These are phyloP conservation scores for Bolboschoenoplectus hybrid DNA, from an alignment of 202 grass and related monocot species.

Conservation along the genomic window DNA sequence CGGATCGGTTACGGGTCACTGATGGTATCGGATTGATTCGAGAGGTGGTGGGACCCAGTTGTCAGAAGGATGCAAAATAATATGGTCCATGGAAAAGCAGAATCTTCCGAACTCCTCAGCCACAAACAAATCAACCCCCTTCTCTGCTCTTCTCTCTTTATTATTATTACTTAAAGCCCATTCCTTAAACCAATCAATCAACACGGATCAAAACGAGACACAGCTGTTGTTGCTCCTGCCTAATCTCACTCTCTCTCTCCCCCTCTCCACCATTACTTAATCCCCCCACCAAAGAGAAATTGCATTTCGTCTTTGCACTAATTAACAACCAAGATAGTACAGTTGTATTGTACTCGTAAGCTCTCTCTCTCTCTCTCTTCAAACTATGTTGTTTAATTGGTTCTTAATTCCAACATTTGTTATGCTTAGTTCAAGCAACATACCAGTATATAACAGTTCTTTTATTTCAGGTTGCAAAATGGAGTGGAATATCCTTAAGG, in stretches of 20 bases:
- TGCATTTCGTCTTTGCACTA: not conserved
- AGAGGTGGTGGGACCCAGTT: not conserved
- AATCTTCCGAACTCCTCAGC: not conserved
- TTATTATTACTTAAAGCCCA: not conserved
- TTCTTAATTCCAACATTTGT: not conserved
- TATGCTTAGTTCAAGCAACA: constrained; percentile 19
- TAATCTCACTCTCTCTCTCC: constrained; percentile 12
- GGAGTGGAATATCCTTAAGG: constrained; percentile 25
- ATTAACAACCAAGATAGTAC: not conserved
- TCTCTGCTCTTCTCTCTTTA: not conserved
- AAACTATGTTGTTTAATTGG: not conserved
- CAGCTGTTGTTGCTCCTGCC: not conserved
- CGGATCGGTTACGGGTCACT: constrained; percentile 1
- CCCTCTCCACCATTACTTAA: not conserved
- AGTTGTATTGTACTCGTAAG: not conserved
- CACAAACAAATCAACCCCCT: constrained; percentile 15
- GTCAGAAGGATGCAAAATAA: constrained; percentile 1
- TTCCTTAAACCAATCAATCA: not conserved
- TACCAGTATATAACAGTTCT: not conserved
- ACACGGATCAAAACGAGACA: constrained; percentile 5
- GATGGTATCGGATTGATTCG: not conserved
- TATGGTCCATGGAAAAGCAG: not conserved
- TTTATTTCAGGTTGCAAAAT: constrained; percentile 30
- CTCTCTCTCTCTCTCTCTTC: not conserved
- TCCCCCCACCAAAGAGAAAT: not conserved